These are phyloP conservation scores for Cymbidium sinense DNA, from an alignment of 106 monocot genomes.

Conservation along the genomic window DNA sequence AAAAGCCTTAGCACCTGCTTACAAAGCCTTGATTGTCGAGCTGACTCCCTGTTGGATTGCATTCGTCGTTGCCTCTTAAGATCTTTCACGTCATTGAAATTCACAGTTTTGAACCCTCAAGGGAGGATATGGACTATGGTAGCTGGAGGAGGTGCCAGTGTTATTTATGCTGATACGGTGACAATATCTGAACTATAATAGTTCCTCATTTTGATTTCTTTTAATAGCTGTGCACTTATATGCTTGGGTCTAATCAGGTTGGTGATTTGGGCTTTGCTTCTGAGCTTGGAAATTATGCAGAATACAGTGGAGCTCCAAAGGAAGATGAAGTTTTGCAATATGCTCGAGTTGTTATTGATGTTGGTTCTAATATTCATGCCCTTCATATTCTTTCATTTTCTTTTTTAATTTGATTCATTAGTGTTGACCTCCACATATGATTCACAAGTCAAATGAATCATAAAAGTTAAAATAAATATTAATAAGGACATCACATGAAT, in stretches of 20 bases:
- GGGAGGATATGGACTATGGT: conserved; percentile 86
- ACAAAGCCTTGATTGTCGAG: no score
- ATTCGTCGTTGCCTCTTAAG: no score
- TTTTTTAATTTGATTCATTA: not conserved
- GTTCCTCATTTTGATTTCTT: not conserved
- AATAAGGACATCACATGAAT: no score
- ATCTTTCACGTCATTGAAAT: conserved; percentile 65
- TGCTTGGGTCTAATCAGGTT: conserved; percentile 31
- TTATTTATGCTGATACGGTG: conserved; percentile 79
- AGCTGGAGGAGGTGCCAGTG: conserved; percentile 81
- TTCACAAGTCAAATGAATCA: no score
- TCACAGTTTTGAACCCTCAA: conserved; percentile 58
- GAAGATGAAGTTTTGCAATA: conserved; percentile 91
- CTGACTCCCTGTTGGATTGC: no score
- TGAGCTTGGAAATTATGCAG: conserved; percentile 90
- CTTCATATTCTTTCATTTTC: not conserved
- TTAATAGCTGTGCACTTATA: not conserved
- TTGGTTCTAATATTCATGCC: conserved; percentile 14
- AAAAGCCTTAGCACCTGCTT: no score
- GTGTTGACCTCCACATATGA: no score
- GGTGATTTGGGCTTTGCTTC: conserved; percentile 85
- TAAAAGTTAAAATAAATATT: no score
- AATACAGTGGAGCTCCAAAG: conserved; percentile 88
- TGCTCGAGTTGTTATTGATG: conserved; percentile 78
- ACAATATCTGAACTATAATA: not conserved